Conservation (phyloP, 495 filamentous ascomycete genomes). For the Cairneyella variabilis region DNA sequence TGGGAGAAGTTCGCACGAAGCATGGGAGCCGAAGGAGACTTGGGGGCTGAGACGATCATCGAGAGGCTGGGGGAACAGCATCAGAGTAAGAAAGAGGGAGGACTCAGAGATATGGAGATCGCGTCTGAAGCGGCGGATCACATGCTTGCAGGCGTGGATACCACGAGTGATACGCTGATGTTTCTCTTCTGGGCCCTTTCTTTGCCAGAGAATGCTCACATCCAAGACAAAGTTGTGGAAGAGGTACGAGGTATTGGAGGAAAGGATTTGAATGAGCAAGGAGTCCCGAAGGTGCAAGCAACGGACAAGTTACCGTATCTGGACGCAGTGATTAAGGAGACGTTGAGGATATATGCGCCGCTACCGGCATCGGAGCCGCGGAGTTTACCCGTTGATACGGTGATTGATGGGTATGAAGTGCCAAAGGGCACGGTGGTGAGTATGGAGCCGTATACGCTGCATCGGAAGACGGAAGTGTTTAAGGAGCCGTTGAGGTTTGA, state of each 20-base stretch:
- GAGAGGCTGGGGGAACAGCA: constrained; percentile 19
- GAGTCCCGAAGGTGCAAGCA: constrained; percentile 39
- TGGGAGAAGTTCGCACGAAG: constrained; percentile 15
- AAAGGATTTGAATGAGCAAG: constrained; percentile 23
- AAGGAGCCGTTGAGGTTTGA: constrained; percentile 39
- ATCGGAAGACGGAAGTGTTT: constrained; percentile 59
- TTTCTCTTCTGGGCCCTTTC: constrained; percentile 72
- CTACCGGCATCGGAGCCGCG: constrained; percentile 75
- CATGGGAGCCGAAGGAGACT: constrained; percentile 1
- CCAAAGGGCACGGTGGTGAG: constrained; percentile 61
- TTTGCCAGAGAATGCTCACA: constrained; percentile 34
- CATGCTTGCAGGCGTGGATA: constrained; percentile 73
- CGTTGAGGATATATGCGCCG: constrained; percentile 67
- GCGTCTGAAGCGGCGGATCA: constrained; percentile 54
- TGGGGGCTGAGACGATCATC: constrained; percentile 11
- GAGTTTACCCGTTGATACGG: constrained; percentile 47
- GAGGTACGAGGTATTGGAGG: constrained; percentile 54
- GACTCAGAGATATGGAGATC: constrained; percentile 35
- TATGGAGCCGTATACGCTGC: constrained; percentile 63
- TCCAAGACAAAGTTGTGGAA: constrained; percentile 55
- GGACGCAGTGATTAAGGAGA: constrained; percentile 71
- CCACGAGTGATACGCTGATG: constrained; percentile 67
- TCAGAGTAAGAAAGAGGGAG: constrained; percentile 4
- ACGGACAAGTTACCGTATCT: constrained; percentile 61
- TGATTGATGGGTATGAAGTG: constrained; percentile 52